Evolutionary conservation across 83 land plant species (phyloP).

Genomic region (Isoetes engelmannii): DNA sequence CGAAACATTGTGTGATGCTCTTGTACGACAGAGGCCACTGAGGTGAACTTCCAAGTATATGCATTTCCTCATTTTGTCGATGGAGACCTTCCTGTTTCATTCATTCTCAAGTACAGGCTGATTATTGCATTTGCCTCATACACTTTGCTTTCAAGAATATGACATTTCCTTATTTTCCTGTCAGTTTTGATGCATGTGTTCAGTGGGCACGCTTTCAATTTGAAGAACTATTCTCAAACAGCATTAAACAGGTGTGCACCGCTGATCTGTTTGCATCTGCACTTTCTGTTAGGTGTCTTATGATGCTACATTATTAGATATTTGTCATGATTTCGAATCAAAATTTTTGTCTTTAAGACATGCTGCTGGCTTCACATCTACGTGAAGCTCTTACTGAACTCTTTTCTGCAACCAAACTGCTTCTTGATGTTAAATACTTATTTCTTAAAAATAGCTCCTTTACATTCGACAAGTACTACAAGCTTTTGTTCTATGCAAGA

Average conservation of each 20-base stretch:
- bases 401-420: too few species aligned
- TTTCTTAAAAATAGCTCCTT: too few species aligned
- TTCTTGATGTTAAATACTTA: too few species aligned
- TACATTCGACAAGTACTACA: too few species aligned
- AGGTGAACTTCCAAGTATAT: slow-evolving; percentile 21
- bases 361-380: too few species aligned
- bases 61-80: slow-evolving; percentile 1
- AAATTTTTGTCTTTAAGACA: too few species aligned
- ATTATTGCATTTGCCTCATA: too few species aligned
- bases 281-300: not conserved
- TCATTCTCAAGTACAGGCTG: too few species aligned
- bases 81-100: not conserved
- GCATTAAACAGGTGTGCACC: slow-evolving; percentile 36
- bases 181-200: slow-evolving; percentile 49
- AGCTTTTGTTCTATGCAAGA: too few species aligned
- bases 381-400: too few species aligned
- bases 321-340: not conserved
- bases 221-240: slow-evolving; percentile 51
- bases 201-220: slow-evolving; percentile 57
- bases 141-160: too few species aligned
- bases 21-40: slow-evolving; percentile 40
- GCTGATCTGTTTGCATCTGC: not conserved
- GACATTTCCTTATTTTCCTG: not conserved
- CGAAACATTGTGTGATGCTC: slow-evolving; percentile 45
- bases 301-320: not conserved